These are phyloP conservation scores for Suzukiozyma palmioleophila DNA, from an alignment of 1,139 yeast genomes.

Conservation along the genomic window DNA sequence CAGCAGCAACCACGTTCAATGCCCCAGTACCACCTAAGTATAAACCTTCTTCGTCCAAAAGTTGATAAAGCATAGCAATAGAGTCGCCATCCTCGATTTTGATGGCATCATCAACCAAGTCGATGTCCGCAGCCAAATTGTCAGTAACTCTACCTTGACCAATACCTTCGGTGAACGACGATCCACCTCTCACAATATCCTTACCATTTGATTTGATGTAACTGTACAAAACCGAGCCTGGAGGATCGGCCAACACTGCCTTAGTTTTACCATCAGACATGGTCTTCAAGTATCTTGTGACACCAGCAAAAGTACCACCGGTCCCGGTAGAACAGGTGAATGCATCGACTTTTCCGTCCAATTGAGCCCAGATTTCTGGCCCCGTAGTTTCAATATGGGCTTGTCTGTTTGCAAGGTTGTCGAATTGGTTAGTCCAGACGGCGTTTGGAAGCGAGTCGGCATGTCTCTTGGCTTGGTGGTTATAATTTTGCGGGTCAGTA, in stretches of 20 bases:
- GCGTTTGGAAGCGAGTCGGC: constrained; percentile 74
- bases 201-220: constrained; percentile 67
- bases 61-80: constrained; percentile 75
- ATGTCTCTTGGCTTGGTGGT: constrained; percentile 80
- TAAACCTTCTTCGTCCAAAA: constrained; percentile 85
- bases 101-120: constrained; percentile 67
- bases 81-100: constrained; percentile 70
- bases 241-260: constrained; percentile 83
- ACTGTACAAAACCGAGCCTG: constrained; percentile 81
- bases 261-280: constrained; percentile 55
- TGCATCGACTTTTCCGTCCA: constrained; percentile 74
- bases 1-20: constrained; percentile 78
- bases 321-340: constrained; percentile 90
- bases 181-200: constrained; percentile 62
- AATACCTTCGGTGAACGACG: constrained; percentile 90
- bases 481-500: constrained; percentile 76
- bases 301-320: constrained; percentile 88
- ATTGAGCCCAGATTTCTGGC: constrained; percentile 87
- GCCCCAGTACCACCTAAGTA: constrained; percentile 89
- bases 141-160: constrained; percentile 93
- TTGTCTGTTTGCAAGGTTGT: constrained; percentile 80
- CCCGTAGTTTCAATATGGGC: constrained; percentile 92
- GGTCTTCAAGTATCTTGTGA: constrained; percentile 68
- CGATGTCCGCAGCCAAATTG: constrained; percentile 70
- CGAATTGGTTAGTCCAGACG: constrained; percentile 91